A percentile compares a stretch with the other conserved stretches of the same genome.
Evolutionary conservation across 2,329 filamentous ascomycete genomes (phyloP).

Genomic region (Botrytis elliptica): DNA sequence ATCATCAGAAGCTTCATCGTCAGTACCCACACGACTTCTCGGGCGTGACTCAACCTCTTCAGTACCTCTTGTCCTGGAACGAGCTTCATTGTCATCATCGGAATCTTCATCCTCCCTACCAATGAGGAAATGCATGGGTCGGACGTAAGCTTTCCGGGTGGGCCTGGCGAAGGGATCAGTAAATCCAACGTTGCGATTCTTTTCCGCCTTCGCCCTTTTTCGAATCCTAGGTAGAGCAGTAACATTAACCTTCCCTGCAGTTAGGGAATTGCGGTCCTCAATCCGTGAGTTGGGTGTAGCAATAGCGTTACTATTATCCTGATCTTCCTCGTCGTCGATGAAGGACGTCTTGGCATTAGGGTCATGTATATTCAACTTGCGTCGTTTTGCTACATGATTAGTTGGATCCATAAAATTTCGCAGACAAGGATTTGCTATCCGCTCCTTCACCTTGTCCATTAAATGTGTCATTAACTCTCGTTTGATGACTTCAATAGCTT

Average conservation of each 20-base stretch:
- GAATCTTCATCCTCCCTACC: constrained; percentile 71
- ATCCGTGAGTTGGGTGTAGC: constrained; percentile 63
- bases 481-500: constrained; percentile 76
- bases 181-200: constrained; percentile 61
- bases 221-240: constrained; percentile 72
- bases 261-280: constrained; percentile 51
- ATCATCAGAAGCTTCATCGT: constrained; percentile 48
- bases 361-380: constrained; percentile 74
- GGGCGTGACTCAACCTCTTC: constrained; percentile 83
- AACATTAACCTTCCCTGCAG: constrained; percentile 56
- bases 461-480: constrained; percentile 83
- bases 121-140: constrained; percentile 76
- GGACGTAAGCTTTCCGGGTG: constrained; percentile 63
- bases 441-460: constrained; percentile 82
- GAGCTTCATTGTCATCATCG: constrained; percentile 71
- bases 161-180: constrained; percentile 65
- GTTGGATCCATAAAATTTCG: constrained; percentile 80
- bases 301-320: constrained; percentile 57
- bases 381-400: constrained; percentile 75
- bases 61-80: constrained; percentile 69
- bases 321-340: constrained; percentile 58
- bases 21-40: constrained; percentile 69
- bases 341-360: constrained; percentile 58
- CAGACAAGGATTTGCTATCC: constrained; percentile 78
- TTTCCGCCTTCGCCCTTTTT: constrained; percentile 49